Base-by-base conservation (phyloP, 495 filamentous ascomycete genomes). In the Penicillium desertorum region DNA sequence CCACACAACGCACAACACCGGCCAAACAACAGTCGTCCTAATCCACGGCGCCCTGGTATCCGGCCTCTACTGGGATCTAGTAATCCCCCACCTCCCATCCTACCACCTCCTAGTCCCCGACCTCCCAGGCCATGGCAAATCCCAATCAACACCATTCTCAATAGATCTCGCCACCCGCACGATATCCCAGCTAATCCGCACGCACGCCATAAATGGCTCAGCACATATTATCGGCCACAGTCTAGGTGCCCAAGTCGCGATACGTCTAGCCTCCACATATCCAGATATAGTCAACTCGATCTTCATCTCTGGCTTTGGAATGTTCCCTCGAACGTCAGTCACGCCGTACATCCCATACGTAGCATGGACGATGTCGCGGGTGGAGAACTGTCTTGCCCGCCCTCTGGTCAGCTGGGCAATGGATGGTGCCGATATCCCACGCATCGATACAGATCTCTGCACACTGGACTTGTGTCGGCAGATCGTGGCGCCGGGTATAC, bases 21-120 rank as follows among this genome's bases (percentile, higher is more conserved):
- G 53, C 17, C 3, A 51, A 2, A 27, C 45, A n/a, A 62, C 60
- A 10, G 54, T 62, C 25, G 43, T 65, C 4, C 49, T 65, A 6
- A 65, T 62, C 29, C 63, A 65, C 22, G 60, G 63, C 30, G 63
- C 46, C 51, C 57, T 58, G 32, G 44, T 48, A 19, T 51, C 34
- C 19, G 36, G 44, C 32, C 22, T 43, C 29, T 52, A 62, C 41
- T 65, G 60, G 63, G 47, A 60, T 20, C 22, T 54, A 0, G 60
- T 65, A 6, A 36, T 53, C n/a, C 56, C 56, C 14, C 36, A 50
- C 30, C 60, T 65, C 36, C 34, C 34, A 12, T 39, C 45, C 29
- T 65, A 62, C 49, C 63, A 62, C 42, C 22, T 65, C 12, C 47
- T 62, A 17, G 30, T 57, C 7, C 63, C 63, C 12, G 63, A 65